A percentile compares a stretch with the other conserved stretches of the same genome.
These are phyloP conservation scores for Forsythia suspensa DNA, from an alignment of 257 asterid species.

Conservation along the genomic window DNA sequence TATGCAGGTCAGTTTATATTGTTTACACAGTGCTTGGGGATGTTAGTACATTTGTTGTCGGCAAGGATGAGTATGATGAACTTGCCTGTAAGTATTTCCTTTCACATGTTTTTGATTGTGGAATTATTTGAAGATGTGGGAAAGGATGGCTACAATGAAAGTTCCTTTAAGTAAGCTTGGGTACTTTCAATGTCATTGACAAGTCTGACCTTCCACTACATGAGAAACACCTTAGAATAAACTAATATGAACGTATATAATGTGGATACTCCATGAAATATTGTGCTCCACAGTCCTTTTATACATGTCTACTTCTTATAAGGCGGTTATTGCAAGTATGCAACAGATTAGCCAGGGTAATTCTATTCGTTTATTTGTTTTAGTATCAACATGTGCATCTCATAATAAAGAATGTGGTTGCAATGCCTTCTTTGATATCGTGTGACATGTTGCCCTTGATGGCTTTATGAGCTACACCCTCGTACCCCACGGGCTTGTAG, in stretches of 20 bases:
- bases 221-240: neutral
- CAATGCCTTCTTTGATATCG: neutral
- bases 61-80: constrained; percentile 97
- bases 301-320: neutral
- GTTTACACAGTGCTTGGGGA: constrained; percentile 94
- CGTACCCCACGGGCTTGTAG: constrained; percentile 3
- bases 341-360: too few relatives aligned
- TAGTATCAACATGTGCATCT: neutral
- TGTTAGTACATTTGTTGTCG: constrained; percentile 84
- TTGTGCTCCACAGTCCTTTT: neutral
- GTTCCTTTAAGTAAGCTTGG: neutral
- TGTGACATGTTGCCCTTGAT: neutral
- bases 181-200: neutral
- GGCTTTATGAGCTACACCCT: neutral
- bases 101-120: neutral
- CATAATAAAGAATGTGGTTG: neutral
- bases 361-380: neutral
- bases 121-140: neutral
- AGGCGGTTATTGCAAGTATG: neutral
- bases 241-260: too few relatives aligned
- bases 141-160: neutral
- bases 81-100: constrained; percentile 70
- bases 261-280: neutral
- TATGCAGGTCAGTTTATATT: constrained; percentile 78
- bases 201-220: neutral